A percentile compares a stretch with the other conserved stretches of the same genome.
Evolutionary conservation across 129 eudicot genomes (phyloP).

Genomic region (Gnaphalium uliginosum): DNA sequence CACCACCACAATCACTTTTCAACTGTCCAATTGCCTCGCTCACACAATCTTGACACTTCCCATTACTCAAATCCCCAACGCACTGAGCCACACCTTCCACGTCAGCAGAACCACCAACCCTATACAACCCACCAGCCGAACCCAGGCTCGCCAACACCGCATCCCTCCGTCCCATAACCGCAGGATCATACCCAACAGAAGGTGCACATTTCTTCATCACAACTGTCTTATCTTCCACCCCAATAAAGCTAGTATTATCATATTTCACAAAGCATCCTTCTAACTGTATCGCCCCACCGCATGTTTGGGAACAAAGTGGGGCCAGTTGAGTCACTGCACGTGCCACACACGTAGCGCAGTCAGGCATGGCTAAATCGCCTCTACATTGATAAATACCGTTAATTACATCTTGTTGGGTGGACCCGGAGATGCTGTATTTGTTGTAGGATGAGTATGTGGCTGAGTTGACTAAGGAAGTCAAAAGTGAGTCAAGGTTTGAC

Average conservation of each 20-base stretch:
- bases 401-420: conserved; percentile 59
- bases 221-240: conserved; percentile 73
- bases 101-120: conserved; percentile 79
- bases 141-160: conserved; percentile 64
- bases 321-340: conserved; percentile 65
- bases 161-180: conserved; percentile 62
- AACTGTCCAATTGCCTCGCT: conserved; percentile 67
- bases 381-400: conserved; percentile 91
- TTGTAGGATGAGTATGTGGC: conserved; percentile 96
- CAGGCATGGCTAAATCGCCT: conserved; percentile 90
- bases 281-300: conserved; percentile 77
- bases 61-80: conserved; percentile 81
- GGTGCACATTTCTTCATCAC: conserved; percentile 91
- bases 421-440: conserved; percentile 73
- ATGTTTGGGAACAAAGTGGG: conserved; percentile 49
- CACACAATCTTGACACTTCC: conserved; percentile 88
- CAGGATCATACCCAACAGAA: conserved; percentile 48
- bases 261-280: conserved; percentile 87
- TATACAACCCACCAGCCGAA: conserved; percentile 53
- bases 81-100: conserved; percentile 93
- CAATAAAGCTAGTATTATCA: conserved; percentile 71
- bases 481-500: conserved; percentile 86
- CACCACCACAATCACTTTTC: conserved; percentile 85
- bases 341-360: conserved; percentile 87
- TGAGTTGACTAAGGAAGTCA: conserved; percentile 90